Conservation (phyloP, 164 flowering plant genomes). For the Euptelea pleiosperma region DNA sequence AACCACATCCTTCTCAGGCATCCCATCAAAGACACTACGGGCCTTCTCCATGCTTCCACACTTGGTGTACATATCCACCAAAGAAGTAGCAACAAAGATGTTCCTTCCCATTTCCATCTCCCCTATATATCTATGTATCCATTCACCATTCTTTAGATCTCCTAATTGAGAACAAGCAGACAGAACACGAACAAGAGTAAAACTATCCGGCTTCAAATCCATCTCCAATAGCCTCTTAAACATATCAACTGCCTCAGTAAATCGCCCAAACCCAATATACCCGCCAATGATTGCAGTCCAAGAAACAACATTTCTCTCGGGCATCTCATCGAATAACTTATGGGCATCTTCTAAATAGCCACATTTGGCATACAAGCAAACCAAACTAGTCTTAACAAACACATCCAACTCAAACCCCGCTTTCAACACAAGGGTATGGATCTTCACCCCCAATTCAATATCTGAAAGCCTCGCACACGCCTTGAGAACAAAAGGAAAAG, state of each 20-base stretch:
- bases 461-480: constrained; percentile 24
- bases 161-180: constrained; percentile 30
- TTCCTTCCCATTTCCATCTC: constrained; percentile 24
- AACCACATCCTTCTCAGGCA: constrained; percentile 29
- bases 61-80: constrained; percentile 34
- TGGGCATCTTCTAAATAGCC: constrained; percentile 19
- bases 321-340: constrained; percentile 27
- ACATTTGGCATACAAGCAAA: constrained; percentile 22
- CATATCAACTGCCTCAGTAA: constrained; percentile 23
- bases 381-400: constrained; percentile 30
- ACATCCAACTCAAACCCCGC: constrained; percentile 29
- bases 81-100: constrained; percentile 27
- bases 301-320: constrained; percentile 25
- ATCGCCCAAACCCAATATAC: constrained; percentile 16
- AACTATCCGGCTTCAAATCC: constrained; percentile 28
- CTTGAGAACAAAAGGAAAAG: constrained; percentile 35
- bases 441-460: constrained; percentile 16
- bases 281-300: constrained; percentile 36
- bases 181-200: constrained; percentile 28
- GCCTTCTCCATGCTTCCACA: constrained; percentile 33
- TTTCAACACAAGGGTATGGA: constrained; percentile 29
- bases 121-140: constrained; percentile 19
- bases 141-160: constrained; percentile 24
- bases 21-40: constrained; percentile 23
- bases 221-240: constrained; percentile 18